Evolutionary conservation across 768 basidiomycete genomes (phyloP), one percentile per base, ranked within the genome.

Genomic region (Multifurca ochricompacta): DNA sequence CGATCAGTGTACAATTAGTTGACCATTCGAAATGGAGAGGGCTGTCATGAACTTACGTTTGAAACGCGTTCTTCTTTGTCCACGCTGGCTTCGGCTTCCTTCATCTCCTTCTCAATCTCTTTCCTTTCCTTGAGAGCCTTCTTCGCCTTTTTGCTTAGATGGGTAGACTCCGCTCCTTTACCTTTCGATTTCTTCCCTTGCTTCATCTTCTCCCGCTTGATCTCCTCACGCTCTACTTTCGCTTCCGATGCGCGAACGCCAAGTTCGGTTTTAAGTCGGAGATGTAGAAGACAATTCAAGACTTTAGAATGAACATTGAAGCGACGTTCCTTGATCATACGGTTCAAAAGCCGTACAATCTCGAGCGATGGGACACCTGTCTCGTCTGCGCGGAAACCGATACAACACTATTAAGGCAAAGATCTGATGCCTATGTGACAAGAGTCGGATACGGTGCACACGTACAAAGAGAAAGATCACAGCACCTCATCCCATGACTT

Each of bases 251-350:
- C 83, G 36, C 90, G 80, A 36, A 90, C 79, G 19, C 80, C 77
- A 11, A 98, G 77, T 66, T 97, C 94, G 57, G 79, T 87, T 68
- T 88, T 86, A 35, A 99, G 77, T 14, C 94, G 86, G 40, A 99
- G 76, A 63, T 89, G 78, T 48, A 91, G 75, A 3, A 99, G 78
- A 66, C 87, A 90, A 13, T 84, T 80, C 42, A 98, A 76, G 42
- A 93, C 87, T 56, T 89, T 83, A 8, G 95, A 91, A 64, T 94
- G 87, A 37, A 98, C 83, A 59, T 85, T 83, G 72, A 89, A 99
- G 59, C 82, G 81, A 30, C 84, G 83, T 66, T 96, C 95, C 68
- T 95, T 97, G 67, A 96, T 81, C 89, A 97, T 97, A 56, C 93
- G 82, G 62, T 96, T 93, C 59, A 99, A 70, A 35, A 97, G 74